A percentile compares a stretch with the other conserved stretches of the same genome.
Evolutionary conservation across 1,139 yeast genomes (phyloP).

Genomic region (Kodamaea arcana): DNA sequence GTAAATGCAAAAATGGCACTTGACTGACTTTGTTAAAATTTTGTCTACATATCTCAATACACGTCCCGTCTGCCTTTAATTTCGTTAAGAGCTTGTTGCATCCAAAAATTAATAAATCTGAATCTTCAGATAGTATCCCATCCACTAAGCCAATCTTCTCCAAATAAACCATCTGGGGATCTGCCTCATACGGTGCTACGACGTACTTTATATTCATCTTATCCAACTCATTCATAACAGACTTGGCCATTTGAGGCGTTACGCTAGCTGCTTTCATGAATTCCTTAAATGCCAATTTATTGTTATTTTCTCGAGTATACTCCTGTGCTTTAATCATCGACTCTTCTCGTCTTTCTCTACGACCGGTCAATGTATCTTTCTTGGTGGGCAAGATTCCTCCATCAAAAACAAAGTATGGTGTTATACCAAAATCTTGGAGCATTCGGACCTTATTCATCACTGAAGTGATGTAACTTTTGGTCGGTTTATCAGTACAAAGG

Average conservation of each 20-base stretch:
- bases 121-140: constrained; percentile 90
- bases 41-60: constrained; percentile 61
- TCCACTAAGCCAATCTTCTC: constrained; percentile 73
- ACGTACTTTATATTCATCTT: constrained; percentile 59
- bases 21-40: constrained; percentile 46
- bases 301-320: constrained; percentile 49
- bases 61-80: constrained; percentile 70
- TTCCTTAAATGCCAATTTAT: constrained; percentile 58
- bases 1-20: constrained; percentile 42
- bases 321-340: constrained; percentile 56
- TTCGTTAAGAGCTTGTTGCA: constrained; percentile 75
- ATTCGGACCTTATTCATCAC: constrained; percentile 61
- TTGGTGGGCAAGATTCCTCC: constrained; percentile 87
- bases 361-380: constrained; percentile 63
- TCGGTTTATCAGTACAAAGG: constrained; percentile 66
- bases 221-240: constrained; percentile 71
- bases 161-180: constrained; percentile 90
- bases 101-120: constrained; percentile 89
- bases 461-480: constrained; percentile 60
- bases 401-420: constrained; percentile 89
- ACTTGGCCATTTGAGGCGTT: constrained; percentile 87
- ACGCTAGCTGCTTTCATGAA: constrained; percentile 82
- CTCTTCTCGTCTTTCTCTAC: constrained; percentile 53
- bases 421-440: constrained; percentile 64
- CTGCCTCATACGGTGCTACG: constrained; percentile 99